These are phyloP conservation scores for Cicer bijugum DNA, from an alignment of 306 rosid genomes.

Conservation along the genomic window DNA sequence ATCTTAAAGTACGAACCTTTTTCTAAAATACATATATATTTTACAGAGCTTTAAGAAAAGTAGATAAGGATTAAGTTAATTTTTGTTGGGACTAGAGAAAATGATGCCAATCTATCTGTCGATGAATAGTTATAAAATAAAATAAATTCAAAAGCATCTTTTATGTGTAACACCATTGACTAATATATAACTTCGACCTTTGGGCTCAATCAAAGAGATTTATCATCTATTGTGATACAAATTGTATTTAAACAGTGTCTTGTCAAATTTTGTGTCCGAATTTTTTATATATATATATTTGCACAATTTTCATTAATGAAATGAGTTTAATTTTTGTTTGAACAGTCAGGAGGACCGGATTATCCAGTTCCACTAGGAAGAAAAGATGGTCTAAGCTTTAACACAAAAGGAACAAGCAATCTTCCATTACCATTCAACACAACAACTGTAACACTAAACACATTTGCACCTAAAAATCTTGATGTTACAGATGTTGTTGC, in stretches of 20 bases:
- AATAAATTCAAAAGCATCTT: background rate
- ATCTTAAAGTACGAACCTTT: too few relatives aligned
- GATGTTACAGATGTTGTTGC: slow-evolving; percentile 57
- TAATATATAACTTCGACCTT: too few relatives aligned
- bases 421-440: slow-evolving; percentile 53
- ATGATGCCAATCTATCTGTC: slow-evolving; percentile 1
- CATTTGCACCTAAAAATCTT: slow-evolving; percentile 44
- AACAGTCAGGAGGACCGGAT: slow-evolving; percentile 62
- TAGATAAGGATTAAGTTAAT: slow-evolving; percentile 3
- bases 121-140: background rate
- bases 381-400: slow-evolving; percentile 54
- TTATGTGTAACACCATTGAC: background rate
- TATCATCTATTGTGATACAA: too few relatives aligned
- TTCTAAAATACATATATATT: background rate
- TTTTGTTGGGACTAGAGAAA: background rate
- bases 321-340: background rate
- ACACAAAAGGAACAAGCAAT: slow-evolving; percentile 32
- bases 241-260: too few relatives aligned
- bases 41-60: background rate
- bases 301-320: too few relatives aligned
- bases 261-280: too few relatives aligned
- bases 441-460: slow-evolving; percentile 29
- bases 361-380: slow-evolving; percentile 66
- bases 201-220: too few relatives aligned
- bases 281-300: too few relatives aligned